Percentiles rank a stretch among this genome's conserved stretches.
Conservation (phyloP, 108 stramenopile species). For the Craspedostauros australis region DNA sequence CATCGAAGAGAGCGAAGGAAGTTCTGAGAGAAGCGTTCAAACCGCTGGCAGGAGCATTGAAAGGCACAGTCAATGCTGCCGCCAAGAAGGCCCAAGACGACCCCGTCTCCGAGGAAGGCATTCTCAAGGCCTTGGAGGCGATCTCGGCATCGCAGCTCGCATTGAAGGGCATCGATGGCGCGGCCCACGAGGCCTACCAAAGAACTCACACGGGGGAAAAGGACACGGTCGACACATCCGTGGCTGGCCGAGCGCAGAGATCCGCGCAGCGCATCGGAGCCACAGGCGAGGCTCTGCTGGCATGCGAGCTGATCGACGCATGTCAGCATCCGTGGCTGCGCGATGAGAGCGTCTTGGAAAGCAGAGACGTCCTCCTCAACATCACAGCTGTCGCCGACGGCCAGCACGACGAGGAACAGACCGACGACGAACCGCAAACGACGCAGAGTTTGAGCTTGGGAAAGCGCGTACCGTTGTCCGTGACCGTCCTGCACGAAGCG, state of each 20-base stretch:
- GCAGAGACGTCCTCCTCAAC: constrained; percentile 37
- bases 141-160: constrained; percentile 56
- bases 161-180: constrained; percentile 75
- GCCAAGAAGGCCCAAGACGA: no score
- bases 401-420: no score
- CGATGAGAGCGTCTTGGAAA: constrained; percentile 32
- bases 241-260: constrained; percentile 64
- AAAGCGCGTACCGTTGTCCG: no score
- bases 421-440: no score
- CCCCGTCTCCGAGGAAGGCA: no score
- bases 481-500: constrained; percentile 68
- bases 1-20: no score
- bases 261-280: constrained; percentile 61
- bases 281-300: constrained; percentile 59
- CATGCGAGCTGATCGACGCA: constrained; percentile 75
- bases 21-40: no score
- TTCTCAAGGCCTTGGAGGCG: constrained; percentile 36
- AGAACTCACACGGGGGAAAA: constrained; percentile 43
- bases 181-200: constrained; percentile 79
- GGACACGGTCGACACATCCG: constrained; percentile 35
- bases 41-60: no score
- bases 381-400: constrained; percentile 13
- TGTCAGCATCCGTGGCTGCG: constrained; percentile 6
- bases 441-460: no score
- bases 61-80: no score